Percentiles rank a stretch among this genome's conserved stretches.
Conservation (phyloP, 2,329 filamentous ascomycete species). For the Clonostachys chloroleuca region DNA sequence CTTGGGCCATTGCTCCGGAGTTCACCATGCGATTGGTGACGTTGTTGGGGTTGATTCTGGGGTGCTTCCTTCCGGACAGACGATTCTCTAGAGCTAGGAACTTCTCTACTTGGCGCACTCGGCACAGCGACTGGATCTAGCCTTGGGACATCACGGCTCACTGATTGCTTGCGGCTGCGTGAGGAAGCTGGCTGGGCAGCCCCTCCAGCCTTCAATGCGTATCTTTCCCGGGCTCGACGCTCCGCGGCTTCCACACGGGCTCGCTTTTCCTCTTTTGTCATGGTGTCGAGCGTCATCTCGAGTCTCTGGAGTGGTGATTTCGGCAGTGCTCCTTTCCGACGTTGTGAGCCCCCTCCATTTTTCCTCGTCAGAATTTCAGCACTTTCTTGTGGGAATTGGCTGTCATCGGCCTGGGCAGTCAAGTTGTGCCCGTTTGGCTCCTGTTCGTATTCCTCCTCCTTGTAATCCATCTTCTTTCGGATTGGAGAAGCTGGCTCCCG, state of each 20-base stretch:
- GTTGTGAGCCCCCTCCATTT: conserved; percentile 11
- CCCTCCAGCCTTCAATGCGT: conserved; percentile 28
- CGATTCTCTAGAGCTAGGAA: neutral
- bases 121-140: neutral
- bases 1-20: too few relatives aligned
- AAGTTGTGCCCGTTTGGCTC: too few relatives aligned
- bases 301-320: conserved; percentile 90
- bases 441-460: too few relatives aligned
- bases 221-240: conserved; percentile 61
- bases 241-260: conserved; percentile 82
- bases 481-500: too few relatives aligned
- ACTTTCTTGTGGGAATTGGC: too few relatives aligned
- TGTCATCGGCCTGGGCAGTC: too few relatives aligned
- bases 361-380: too few relatives aligned
- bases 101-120: neutral
- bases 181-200: neutral
- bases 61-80: neutral
- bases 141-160: neutral
- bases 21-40: too few relatives aligned
- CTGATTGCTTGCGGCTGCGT: neutral
- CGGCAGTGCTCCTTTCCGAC: conserved; percentile 66
- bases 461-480: too few relatives aligned
- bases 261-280: conserved; percentile 94
- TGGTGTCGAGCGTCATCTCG: conserved; percentile 84
- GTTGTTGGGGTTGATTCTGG: neutral